Percentiles rank a stretch among this genome's conserved stretches.
Evolutionary conservation across 768 basidiomycete species (phyloP).

Genomic region (Saitozyma podzolica): DNA sequence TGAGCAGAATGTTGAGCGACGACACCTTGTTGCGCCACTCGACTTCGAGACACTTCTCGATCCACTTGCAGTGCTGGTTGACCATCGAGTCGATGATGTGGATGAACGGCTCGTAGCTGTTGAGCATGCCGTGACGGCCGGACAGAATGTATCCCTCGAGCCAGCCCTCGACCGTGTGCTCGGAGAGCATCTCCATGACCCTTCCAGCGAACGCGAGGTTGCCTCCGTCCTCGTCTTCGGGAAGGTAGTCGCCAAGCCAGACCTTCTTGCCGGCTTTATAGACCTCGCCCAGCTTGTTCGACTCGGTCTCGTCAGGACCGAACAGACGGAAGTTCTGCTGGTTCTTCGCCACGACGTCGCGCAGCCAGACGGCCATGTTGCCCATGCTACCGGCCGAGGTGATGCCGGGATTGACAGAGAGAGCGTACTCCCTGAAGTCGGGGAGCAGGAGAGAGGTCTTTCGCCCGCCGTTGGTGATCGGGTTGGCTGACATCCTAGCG

Average conservation of each 20-base stretch:
- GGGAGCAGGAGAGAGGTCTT: conserved; percentile 34
- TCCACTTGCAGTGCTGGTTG: conserved; percentile 71
- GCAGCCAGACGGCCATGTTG: conserved; percentile 38
- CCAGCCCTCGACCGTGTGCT: conserved; percentile 57
- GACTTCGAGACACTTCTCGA: conserved; percentile 69
- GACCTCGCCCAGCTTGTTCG: conserved; percentile 79
- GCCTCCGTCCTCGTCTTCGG: conserved; percentile 61
- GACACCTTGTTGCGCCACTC: conserved; percentile 62
- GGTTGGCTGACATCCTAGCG: conserved; percentile 41
- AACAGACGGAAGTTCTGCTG: conserved; percentile 37
- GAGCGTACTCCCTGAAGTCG: conserved; percentile 38
- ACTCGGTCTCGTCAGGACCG: conserved; percentile 66
- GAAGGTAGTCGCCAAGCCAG: conserved; percentile 70
- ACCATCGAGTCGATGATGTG: conserved; percentile 69
- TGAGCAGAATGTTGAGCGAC: conserved; percentile 68
- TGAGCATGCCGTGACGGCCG: conserved; percentile 72
- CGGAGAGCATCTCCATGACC: conserved; percentile 73
- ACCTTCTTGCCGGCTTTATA: conserved; percentile 59
- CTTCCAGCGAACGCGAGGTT: conserved; percentile 61
- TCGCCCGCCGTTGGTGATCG: conserved; percentile 41
- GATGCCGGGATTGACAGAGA: conserved; percentile 34
- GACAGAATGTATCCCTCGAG: conserved; percentile 89
- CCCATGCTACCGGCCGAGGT: conserved; percentile 28
- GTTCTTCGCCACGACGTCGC: conserved; percentile 36
- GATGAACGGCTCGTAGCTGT: conserved; percentile 80